Base-by-base conservation (phyloP, 129 eudicot species). In the Artemisia annua region DNA sequence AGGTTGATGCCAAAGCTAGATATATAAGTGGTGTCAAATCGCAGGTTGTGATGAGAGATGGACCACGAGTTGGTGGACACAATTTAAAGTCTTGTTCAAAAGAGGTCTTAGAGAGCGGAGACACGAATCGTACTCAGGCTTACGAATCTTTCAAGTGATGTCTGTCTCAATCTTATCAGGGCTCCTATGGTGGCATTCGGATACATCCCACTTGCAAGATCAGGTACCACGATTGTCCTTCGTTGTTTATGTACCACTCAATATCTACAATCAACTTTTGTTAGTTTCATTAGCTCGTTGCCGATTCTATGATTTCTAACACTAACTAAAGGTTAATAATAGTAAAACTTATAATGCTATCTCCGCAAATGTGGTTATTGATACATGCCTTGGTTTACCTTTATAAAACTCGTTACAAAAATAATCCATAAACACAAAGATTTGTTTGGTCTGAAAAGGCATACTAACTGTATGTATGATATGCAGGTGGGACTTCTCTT, bases 141-240 rank as follows among this genome's bases (percentile, higher is more conserved):
- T 92, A 48, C 80, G 92, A 75, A 85, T 89, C 74, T 87, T 92
- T 69, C 98, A 92, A 79, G 98, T 92, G 82, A 85, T 92, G 85
- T 89, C 98, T 52, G 96, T 92, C 78, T 83, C 98, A 3, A 51
- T 92, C 72, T 82, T 92, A 79, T 85, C 98, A 0, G 98, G 98
- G 19, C 95, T 92, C 70, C 67, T 92, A 43, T 92, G 98, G 98
- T 92, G 98, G 98, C 96, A 92, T 64, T 92, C 96, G 17, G 85
- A 87, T 78, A 75, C 85, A 24, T 78, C 85, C 7, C 90, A 89
- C 79, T 71, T 92, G 64, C 96, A 87, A 80, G 98, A 92, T 82
- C 98, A 92, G 96, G 98, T 92, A 83, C 71, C 49, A 69, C 68
- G 32, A 60, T 58, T 58, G 73, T 39, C 83, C 79, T 66, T 51